Evolutionary conservation across 2,329 filamentous ascomycete genomes (phyloP).

Genomic region (Fusarium tanahbumbuense): DNA sequence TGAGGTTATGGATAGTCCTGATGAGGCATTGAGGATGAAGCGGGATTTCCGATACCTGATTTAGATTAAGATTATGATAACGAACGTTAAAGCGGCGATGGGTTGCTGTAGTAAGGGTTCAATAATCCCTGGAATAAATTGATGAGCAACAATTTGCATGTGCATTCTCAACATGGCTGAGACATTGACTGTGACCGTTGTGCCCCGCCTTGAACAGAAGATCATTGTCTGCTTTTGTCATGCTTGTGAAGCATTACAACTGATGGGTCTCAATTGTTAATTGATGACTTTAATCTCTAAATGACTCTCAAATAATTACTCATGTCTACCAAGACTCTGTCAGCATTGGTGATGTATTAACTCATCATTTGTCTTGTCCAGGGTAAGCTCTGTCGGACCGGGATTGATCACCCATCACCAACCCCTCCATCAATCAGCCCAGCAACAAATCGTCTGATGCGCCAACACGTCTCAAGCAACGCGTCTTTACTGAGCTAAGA

Average conservation of each 20-base stretch:
- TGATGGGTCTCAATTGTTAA: not conserved
- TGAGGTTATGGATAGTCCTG: slow-evolving; percentile 55
- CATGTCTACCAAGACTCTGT: not conserved
- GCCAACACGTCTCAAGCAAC: slow-evolving; percentile 18
- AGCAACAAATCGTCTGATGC: slow-evolving; percentile 6
- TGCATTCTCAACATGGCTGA: slow-evolving; percentile 15
- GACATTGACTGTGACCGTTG: not conserved
- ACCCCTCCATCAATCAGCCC: not conserved
- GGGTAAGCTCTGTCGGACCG: slow-evolving; percentile 32
- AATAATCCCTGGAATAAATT: not conserved
- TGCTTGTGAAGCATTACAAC: not conserved
- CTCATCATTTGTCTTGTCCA: slow-evolving; percentile 16
- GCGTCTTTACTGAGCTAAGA: not conserved
- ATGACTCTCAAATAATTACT: not conserved
- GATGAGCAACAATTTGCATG: not conserved
- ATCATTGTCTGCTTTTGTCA: too few species aligned
- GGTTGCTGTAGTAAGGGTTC: slow-evolving; percentile 1
- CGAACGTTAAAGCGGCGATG: slow-evolving; percentile 41
- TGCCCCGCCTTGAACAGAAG: slow-evolving; percentile 29
- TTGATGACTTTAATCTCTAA: slow-evolving; percentile 11
- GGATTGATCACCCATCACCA: not conserved
- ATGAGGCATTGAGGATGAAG: slow-evolving; percentile 59
- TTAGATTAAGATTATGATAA: slow-evolving; percentile 56
- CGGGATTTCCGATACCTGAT: slow-evolving; percentile 62
- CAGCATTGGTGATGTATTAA: slow-evolving; percentile 15